Evolutionary conservation across 371 early-diverging fungal species (phyloP), one percentile per base, ranked within the genome.

Genomic region (Chytridium lagenaria): DNA sequence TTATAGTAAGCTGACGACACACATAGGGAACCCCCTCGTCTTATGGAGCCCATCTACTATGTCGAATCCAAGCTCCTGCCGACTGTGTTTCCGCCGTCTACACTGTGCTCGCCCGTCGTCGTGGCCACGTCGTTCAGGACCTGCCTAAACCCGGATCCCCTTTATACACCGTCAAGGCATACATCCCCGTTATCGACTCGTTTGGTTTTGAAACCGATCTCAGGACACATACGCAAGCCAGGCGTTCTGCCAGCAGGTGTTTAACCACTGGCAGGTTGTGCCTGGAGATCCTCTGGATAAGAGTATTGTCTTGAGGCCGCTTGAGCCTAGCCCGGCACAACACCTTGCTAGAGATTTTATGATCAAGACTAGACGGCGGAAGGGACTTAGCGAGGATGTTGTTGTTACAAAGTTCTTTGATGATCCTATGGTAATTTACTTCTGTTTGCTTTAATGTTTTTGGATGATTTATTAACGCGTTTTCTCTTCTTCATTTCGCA

Each of bases 101-200:
- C 86, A 92, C 94, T 16, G 96, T 98, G 0, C 85, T 98, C 59
- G 93, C 94, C 0, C 91, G 96, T 44, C 90, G 99, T 71, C 86
- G 92, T 87, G 99, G 99, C n/a, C 98, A 98, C 75, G 97, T 97
- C 34, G 92, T 94, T n/a, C 91, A 93, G 76, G 99, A 98, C 75
- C 84, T 92, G 63, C 97, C 98, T 30, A 96, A 95, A 78, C 88
- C 99, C 1, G 99, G 98, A 0, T 95, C 98, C 0, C 97, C 98
- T 12, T 85, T 97, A 59, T 95, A 95, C 81, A 93, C 92, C 7
- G 93, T 98, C 61, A 92, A 94, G 73, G 98, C 99, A 0, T 89
- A 90, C 70, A 88, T 99, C 65, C 99, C 99, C 36, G 95, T 94
- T 22, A 95, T 98, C 75, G 99, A 99, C 76, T 90, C 96, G 7